Evolutionary conservation across 2,329 filamentous ascomycete genomes (phyloP), one percentile per base, ranked within the genome.

Genomic region (Monilinia aucupariae): DNA sequence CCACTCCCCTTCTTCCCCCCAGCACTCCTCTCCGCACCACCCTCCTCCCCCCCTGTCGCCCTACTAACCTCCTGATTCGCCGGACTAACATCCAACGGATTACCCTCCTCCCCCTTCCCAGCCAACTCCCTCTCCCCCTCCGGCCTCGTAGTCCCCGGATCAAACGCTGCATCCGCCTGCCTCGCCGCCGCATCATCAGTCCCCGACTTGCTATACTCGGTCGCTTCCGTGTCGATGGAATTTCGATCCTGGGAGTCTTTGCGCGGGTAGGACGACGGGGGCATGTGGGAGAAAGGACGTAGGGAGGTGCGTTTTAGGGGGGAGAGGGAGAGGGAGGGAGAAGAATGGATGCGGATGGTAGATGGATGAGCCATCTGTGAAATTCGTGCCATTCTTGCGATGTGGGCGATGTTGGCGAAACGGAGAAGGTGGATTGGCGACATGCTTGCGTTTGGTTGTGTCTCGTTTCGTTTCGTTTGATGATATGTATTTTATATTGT

Each of bases 151-250:
- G 45, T 62, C 1, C 17, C 41, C 8, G 86, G 84, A 72, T 91
- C 81, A 75, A 90, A 96, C 0, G 91, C 87, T 0, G 86, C 81
- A 49, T 86, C 79, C 4, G 78, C 73, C 63, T 82, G 78, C 37
- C 80, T 77, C 0, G 81, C 79, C 0, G 86, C 81, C 15, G 77
- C 76, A 50, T 83, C 80, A 52, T 86, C 90, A 0, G 83, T 84
- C 4, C 85, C 88, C 56, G 84, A 85, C 72, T 87, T 85, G 63
- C 84, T 84, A 75, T 87, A 84, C 73, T 96, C 90, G 61, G 81
- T 84, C 2, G 82, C 76, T 41, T 83, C 79, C 0, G 88, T 85
- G 64, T 88, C 83, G 41, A 96, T 80, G 3, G 80, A 80, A 66
- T 87, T 81, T 59, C 85, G 82, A 71, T 87, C 81, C 67, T 82